A percentile compares a stretch with the other conserved stretches of the same genome.
Evolutionary conservation across 345 rosid species (phyloP).

Genomic region (Boechera stricta): DNA sequence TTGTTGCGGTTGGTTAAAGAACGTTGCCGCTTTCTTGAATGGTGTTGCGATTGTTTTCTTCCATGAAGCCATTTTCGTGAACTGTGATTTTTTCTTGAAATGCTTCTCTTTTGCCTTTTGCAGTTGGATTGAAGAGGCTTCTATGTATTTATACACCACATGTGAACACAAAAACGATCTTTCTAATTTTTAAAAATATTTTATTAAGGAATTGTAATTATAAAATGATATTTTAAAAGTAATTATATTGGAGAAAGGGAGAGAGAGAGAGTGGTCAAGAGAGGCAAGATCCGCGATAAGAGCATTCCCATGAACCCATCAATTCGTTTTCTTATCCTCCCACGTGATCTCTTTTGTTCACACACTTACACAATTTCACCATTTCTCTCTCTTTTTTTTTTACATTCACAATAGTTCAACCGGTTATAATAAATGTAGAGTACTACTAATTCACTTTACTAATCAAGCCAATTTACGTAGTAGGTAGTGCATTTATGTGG

Average conservation of each 20-base stretch:
- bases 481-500: conserved; percentile 1
- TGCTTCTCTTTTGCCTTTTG: conserved; percentile 18
- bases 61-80: conserved; percentile 69
- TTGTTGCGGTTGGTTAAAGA: conserved; percentile 69
- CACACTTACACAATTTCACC: conserved; percentile 23
- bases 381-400: not conserved
- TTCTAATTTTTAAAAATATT: not conserved
- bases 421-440: conserved; percentile 3
- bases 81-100: not conserved
- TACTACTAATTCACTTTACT: not conserved
- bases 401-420: conserved; percentile 5
- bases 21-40: conserved; percentile 81
- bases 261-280: conserved; percentile 37
- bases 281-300: conserved; percentile 87
- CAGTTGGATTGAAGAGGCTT: conserved; percentile 27
- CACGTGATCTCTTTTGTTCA: conserved; percentile 46
- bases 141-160: conserved; percentile 43
- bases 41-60: conserved; percentile 82
- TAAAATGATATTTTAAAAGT: not conserved
- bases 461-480: not conserved
- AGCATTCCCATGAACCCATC: conserved; percentile 59
- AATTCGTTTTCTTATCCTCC: conserved; percentile 46
- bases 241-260: conserved; percentile 17
- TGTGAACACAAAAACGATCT: conserved; percentile 39
- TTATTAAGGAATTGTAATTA: not conserved